Conservation (phyloP, 352 stramenopile genomes). For the Phytophthora parvispora region DNA sequence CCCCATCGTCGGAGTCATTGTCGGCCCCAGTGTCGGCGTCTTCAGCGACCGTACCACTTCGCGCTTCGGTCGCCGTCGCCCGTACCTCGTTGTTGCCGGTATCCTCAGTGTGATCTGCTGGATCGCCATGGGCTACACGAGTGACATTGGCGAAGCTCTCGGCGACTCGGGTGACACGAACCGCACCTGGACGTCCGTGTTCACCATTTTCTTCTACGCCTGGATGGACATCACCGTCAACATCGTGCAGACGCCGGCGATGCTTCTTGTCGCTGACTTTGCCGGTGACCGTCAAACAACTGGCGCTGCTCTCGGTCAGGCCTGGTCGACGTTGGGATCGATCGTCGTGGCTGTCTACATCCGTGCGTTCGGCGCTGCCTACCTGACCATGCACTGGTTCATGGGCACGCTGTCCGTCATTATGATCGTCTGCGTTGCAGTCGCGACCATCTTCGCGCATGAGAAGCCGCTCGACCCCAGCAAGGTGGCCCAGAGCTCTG, state of each 20-base stretch:
- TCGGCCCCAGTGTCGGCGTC: constrained; percentile 26
- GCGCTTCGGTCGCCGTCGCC: constrained; percentile 17
- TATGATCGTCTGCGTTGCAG: constrained; percentile 40
- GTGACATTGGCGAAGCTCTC: constrained; percentile 27
- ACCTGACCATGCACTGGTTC: constrained; percentile 39
- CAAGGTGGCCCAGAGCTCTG: constrained; percentile 16
- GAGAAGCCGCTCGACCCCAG: constrained; percentile 42
- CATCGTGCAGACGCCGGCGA: constrained; percentile 29
- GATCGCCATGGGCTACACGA: constrained; percentile 56
- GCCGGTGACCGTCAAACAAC: constrained; percentile 58
- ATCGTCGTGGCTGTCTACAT: constrained; percentile 50
- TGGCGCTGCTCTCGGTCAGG: constrained; percentile 44
- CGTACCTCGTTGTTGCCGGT: constrained; percentile 47
- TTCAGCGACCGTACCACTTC: constrained; percentile 32
- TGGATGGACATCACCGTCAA: constrained; percentile 36
- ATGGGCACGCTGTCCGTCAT: constrained; percentile 36
- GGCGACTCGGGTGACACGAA: constrained; percentile 11
- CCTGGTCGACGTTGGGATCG: constrained; percentile 39
- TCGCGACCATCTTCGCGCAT: constrained; percentile 29
- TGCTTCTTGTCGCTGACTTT: constrained; percentile 49
- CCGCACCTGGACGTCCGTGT: constrained; percentile 36
- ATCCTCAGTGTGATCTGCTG: constrained; percentile 50
- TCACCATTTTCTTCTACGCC: constrained; percentile 31
- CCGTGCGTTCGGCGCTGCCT: constrained; percentile 43
- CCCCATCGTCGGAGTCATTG: constrained; percentile 27